phyloP scores from a whole-genome alignment of 805 yeast genomes.

The Lipomyces chichibuensis region DNA sequence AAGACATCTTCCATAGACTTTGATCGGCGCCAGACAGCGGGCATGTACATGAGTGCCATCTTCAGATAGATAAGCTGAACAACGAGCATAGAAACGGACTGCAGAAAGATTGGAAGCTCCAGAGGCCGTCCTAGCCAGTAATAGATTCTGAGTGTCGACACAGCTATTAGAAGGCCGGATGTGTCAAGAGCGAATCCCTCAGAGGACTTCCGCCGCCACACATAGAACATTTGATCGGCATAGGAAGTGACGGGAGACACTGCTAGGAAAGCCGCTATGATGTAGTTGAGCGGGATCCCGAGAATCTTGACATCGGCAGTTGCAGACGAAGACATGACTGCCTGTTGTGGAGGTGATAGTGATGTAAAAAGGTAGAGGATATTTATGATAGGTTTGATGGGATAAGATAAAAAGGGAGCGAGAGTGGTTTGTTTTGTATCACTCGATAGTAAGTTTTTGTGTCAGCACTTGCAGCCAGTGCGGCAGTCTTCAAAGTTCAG shows the following conservation, averaged over 20 bases:
- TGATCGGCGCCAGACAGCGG: slow-evolving; percentile 33
- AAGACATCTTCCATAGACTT: slow-evolving; percentile 26
- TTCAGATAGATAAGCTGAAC: slow-evolving; percentile 69
- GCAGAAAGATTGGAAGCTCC: slow-evolving; percentile 76
- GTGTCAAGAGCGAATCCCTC: slow-evolving; percentile 89
- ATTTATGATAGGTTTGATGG: not conserved
- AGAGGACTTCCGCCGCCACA: slow-evolving; percentile 63
- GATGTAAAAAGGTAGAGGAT: not conserved
- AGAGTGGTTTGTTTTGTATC: not conserved
- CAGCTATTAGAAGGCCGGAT: slow-evolving; percentile 85
- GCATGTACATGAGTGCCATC: slow-evolving; percentile 54
- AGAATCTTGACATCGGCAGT: slow-evolving; percentile 49
- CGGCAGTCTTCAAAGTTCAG: no score
- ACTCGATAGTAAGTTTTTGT: not conserved
- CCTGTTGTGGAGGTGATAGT: not conserved
- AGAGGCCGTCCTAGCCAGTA: slow-evolving; percentile 81
- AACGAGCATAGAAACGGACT: slow-evolving; percentile 80
- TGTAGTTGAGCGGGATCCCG: slow-evolving; percentile 56
- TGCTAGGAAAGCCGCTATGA: slow-evolving; percentile 67
- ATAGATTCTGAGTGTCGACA: slow-evolving; percentile 70
- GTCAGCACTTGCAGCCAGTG: not conserved
- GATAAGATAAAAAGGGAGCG: not conserved
- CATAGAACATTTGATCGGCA: slow-evolving; percentile 77
- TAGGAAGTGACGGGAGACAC: slow-evolving; percentile 86
- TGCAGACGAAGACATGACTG: slow-evolving; percentile 18